Evolutionary conservation across 768 basidiomycete genomes (phyloP), one percentile per base, ranked within the genome.

Genomic region (Postia placenta): DNA sequence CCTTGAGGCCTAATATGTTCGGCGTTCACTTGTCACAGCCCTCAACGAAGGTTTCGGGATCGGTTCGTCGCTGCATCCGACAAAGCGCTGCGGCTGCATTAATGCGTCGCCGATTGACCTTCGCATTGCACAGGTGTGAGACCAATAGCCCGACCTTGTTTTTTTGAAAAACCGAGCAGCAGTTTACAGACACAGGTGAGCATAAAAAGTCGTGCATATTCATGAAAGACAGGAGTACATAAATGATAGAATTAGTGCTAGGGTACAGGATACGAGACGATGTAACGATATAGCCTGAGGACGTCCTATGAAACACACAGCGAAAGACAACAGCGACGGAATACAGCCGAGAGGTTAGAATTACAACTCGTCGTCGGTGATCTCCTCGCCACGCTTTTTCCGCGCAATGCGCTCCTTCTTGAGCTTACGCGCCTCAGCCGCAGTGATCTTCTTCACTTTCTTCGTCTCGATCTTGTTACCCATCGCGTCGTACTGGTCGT

Each of bases 351-450:
- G 14, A 17, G 43, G 22, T 38, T 26, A 43, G 27, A 12, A 50
- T 70, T 62, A 76, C 27, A 70, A 58, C 59, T 87, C 85, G 56
- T 84, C 84, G 46, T 76, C 78, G 59, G 80, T 64, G 45, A 70
- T 66, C 24, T 91, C 89, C 72, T 88, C 86, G 59, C 90, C 92
- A 55, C 80, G 76, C 79, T 94, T 94, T 66, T 81, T 85, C 68
- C 85, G 75, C 57, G 87, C 90, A 68, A 95, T 89, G 49, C 94
- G 89, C 56, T 93, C 93, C 83, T 97, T 97, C 92, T 96, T 97
- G 58, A 75, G 69, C 55, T 97, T 98, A 52, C 95, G 83, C 45
- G 80, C 78, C 66, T 98, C 95, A 24, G 76, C 65, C 23, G 93
- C 73, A 11, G 85, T 84, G 55, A 91, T 58, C 77, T 95, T 95